phyloP scores from a whole-genome alignment of 768 basidiomycete genomes.

The Lentinula lateritia region DNA sequence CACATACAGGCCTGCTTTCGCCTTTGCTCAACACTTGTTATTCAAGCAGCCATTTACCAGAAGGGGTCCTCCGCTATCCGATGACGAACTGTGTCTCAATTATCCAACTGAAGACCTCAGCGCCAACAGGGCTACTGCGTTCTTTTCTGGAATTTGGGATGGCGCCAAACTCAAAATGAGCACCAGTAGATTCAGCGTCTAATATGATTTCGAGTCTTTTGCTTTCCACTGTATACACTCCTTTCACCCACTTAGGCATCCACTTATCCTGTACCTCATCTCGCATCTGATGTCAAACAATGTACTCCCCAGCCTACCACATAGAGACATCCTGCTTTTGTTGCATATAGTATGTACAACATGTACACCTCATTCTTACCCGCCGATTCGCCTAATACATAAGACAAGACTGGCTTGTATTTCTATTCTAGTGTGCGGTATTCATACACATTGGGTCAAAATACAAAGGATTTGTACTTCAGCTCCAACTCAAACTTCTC shows the following conservation, averaged over 20 bases:
- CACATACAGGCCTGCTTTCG: conserved; percentile 41
- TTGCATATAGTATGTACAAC: neutral
- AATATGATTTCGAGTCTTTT: neutral
- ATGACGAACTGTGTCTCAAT: conserved; percentile 15
- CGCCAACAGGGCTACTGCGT: conserved; percentile 12
- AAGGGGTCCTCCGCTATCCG: conserved; percentile 14
- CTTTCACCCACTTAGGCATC: too few relatives aligned
- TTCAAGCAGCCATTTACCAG: conserved; percentile 48
- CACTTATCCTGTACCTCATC: too few relatives aligned
- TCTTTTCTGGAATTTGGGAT: conserved; percentile 16
- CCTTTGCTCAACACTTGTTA: conserved; percentile 45
- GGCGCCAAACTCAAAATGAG: neutral
- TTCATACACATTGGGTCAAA: neutral
- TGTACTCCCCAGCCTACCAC: too few relatives aligned
- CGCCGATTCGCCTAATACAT: too few relatives aligned
- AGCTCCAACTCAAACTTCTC: conserved; percentile 11
- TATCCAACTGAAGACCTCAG: conserved; percentile 11
- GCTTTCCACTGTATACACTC: neutral
- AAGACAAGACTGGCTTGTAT: too few relatives aligned
- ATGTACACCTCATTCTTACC: neutral
- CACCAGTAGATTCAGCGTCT: conserved; percentile 1
- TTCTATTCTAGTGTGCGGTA: neutral
- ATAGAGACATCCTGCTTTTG: neutral
- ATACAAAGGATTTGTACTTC: neutral
- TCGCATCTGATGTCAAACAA: too few relatives aligned